Evolutionary conservation across 2,329 filamentous ascomycete genomes (phyloP).

Genomic region (Pseudopithomyces chartarum): DNA sequence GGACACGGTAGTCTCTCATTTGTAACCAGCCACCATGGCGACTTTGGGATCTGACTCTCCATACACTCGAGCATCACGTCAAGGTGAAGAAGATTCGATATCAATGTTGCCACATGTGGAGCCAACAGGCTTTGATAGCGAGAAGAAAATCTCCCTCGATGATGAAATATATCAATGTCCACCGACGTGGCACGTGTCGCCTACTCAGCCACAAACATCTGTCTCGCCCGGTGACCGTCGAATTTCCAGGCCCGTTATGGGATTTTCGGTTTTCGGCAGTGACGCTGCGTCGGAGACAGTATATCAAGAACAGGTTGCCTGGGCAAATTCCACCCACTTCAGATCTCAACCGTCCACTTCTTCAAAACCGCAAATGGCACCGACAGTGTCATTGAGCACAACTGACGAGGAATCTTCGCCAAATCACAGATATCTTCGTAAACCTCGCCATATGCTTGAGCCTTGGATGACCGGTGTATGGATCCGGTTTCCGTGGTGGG

Average conservation of each 20-base stretch:
- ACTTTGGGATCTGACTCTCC: slow-evolving; percentile 2
- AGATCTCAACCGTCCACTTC: not conserved
- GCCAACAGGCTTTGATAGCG: not conserved
- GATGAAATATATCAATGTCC: not conserved
- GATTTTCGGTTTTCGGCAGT: slow-evolving; percentile 7
- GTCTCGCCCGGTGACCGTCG: not conserved
- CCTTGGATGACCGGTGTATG: slow-evolving; percentile 25
- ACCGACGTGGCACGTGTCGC: slow-evolving; percentile 7
- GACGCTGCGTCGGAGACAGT: not conserved
- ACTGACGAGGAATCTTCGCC: not conserved
- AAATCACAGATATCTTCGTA: slow-evolving; percentile 20
- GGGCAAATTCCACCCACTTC: slow-evolving; percentile 14
- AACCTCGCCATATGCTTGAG: slow-evolving; percentile 23
- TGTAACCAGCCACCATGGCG: not conserved
- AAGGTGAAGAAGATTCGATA: not conserved
- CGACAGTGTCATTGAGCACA: not conserved
- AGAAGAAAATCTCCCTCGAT: not conserved
- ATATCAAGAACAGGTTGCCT: slow-evolving; percentile 15
- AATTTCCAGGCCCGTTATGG: slow-evolving; percentile 6
- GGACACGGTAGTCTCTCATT: not conserved
- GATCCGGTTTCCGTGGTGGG: slow-evolving; percentile 25
- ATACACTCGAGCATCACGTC: slow-evolving; percentile 7
- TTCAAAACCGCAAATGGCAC: not conserved
- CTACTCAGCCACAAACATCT: not conserved
- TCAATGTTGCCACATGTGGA: slow-evolving; percentile 3